Conservation (phyloP, 805 yeast species). For the Candida rishiriensis region DNA sequence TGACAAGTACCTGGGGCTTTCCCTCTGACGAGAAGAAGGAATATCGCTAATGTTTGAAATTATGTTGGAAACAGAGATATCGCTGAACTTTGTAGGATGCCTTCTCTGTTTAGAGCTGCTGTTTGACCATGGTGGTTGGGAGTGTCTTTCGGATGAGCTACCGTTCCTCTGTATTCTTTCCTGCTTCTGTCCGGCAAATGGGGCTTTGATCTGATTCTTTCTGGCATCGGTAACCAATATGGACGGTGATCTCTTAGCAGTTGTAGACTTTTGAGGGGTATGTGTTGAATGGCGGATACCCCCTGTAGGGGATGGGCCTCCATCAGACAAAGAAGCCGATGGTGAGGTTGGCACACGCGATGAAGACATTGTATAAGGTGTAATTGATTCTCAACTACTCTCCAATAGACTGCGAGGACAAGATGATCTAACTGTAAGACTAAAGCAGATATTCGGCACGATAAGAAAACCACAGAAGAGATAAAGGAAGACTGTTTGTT, state of each 20-base stretch:
- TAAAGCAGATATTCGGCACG: too few species aligned
- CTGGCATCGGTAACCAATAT: constrained; percentile 90
- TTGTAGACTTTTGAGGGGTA: constrained; percentile 23
- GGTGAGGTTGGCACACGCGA: too few species aligned
- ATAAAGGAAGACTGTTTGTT: too few species aligned
- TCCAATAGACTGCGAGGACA: too few species aligned
- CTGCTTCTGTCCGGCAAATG: constrained; percentile 65
- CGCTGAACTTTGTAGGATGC: constrained; percentile 49
- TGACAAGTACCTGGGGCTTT: constrained; percentile 19
- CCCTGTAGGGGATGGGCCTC: too few species aligned
- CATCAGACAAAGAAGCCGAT: too few species aligned
- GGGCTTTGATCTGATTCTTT: constrained; percentile 53
- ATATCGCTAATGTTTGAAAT: constrained; percentile 78
- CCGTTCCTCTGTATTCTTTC: constrained; percentile 18
- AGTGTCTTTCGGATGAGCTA: constrained; percentile 11
- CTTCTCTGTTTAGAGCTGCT: constrained; percentile 11
- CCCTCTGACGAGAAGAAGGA: constrained; percentile 62
- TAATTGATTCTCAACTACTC: too few species aligned
- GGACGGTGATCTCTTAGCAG: constrained; percentile 87
- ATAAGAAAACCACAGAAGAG: too few species aligned
- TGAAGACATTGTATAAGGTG: too few species aligned
- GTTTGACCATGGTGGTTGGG: constrained; percentile 13
- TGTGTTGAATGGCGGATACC: not conserved
- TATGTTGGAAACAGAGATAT: constrained; percentile 76
- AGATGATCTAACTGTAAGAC: too few species aligned